Conservation (phyloP, 306 rosid genomes). For the Cajanus cajan region DNA sequence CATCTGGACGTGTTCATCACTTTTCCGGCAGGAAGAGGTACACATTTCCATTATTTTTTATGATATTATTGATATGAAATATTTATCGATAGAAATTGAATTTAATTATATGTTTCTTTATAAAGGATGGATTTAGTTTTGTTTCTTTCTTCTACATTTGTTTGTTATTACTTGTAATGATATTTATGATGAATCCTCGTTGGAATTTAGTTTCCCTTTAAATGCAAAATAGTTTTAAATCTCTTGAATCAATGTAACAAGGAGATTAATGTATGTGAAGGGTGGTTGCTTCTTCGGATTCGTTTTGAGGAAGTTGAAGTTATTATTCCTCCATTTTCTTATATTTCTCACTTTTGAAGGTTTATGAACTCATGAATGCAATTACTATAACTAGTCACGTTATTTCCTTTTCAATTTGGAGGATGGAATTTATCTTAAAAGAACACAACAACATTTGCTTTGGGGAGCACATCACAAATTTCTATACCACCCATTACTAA, state of each 20-base stretch:
- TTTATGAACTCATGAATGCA: neutral
- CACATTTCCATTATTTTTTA: too few relatives aligned
- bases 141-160: neutral
- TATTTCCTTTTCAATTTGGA: neutral
- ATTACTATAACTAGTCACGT: neutral
- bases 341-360: neutral
- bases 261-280: neutral
- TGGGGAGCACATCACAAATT: neutral
- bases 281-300: too few relatives aligned
- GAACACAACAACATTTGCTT: neutral
- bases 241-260: neutral
- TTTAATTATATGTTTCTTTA: too few relatives aligned
- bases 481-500: neutral
- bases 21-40: slow-evolving; percentile 76
- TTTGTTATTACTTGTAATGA: too few relatives aligned
- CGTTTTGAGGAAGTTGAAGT: neutral
- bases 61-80: too few relatives aligned
- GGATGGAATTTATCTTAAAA: too few relatives aligned
- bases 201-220: too few relatives aligned
- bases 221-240: too few relatives aligned
- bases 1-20: slow-evolving; percentile 62
- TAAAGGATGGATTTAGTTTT: neutral
- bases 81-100: too few relatives aligned
- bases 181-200: too few relatives aligned
- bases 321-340: neutral